A percentile compares a stretch with the other conserved stretches of the same genome.
These are phyloP conservation scores for Lolium rigidum DNA, from an alignment of 176 grass and related monocot species.

Conservation along the genomic window DNA sequence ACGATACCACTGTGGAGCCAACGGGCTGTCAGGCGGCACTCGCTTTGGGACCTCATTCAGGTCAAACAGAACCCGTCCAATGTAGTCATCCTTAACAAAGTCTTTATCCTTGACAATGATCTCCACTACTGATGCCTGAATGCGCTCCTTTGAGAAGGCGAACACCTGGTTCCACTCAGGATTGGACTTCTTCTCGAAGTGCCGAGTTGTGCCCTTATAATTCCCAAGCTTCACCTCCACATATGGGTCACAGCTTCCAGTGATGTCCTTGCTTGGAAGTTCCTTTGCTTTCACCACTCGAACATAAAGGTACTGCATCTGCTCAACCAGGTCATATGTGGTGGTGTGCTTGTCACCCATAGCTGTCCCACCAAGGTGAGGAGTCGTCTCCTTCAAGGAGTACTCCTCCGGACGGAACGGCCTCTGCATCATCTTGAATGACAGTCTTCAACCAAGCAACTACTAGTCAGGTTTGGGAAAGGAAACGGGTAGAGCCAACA, in stretches of 20 bases:
- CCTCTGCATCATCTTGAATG: constrained; percentile 68
- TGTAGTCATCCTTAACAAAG: constrained; percentile 64
- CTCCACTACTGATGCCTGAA: constrained; percentile 66
- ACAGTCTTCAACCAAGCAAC: constrained; percentile 12
- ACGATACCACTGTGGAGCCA: constrained; percentile 78
- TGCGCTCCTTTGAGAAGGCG: constrained; percentile 71
- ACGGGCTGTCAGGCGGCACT: constrained; percentile 69
- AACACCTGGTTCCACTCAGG: constrained; percentile 86
- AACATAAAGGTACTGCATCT: constrained; percentile 84
- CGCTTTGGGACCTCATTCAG: constrained; percentile 70
- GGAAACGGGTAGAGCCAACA: background rate
- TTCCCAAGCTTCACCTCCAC: constrained; percentile 77
- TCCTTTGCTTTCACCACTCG: constrained; percentile 73
- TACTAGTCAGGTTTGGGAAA: background rate
- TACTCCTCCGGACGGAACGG: constrained; percentile 63
- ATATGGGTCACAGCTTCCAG: constrained; percentile 70
- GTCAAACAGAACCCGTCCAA: constrained; percentile 60
- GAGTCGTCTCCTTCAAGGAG: constrained; percentile 77
- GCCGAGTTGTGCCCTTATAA: constrained; percentile 60
- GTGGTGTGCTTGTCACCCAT: constrained; percentile 69
- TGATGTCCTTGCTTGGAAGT: constrained; percentile 64
- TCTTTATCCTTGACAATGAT: constrained; percentile 73
- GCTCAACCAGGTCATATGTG: constrained; percentile 77
- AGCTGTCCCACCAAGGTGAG: constrained; percentile 64
- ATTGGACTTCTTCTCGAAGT: constrained; percentile 70